Evolutionary conservation across 2,329 filamentous ascomycete species (phyloP).

Genomic region (Cladophialophora chaetospira): DNA sequence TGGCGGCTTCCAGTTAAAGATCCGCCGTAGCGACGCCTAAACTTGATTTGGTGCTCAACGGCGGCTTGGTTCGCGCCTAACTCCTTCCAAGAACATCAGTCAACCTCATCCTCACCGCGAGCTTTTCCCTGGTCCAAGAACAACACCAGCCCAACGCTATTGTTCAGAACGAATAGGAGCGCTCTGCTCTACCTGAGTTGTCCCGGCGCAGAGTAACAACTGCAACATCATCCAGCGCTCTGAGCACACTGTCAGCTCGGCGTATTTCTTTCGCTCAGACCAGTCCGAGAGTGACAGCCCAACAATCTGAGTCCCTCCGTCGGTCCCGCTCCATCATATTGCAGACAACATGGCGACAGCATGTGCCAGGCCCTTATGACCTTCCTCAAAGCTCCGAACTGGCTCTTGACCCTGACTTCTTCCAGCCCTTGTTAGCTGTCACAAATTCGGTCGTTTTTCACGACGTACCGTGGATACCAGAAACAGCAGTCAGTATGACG

Average conservation of each 20-base stretch:
- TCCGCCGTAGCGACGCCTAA: not conserved
- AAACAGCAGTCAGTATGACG: conserved; percentile 3
- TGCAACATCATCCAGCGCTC: conserved; percentile 9
- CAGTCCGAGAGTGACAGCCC: not conserved
- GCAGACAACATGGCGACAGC: not conserved
- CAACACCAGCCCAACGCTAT: not conserved
- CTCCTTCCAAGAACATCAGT: not conserved
- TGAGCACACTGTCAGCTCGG: conserved; percentile 10
- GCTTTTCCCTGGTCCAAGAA: conserved; percentile 9
- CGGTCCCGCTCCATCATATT: not conserved
- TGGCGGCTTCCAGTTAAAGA: not conserved
- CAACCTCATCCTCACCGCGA: not conserved
- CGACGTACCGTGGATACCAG: not conserved
- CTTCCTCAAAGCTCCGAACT: not conserved
- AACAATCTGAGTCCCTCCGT: not conserved
- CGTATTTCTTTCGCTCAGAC: conserved; percentile 1
- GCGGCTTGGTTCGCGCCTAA: not conserved
- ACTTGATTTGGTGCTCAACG: not conserved
- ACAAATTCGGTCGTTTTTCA: too few relatives aligned
- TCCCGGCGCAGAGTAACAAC: too few relatives aligned
- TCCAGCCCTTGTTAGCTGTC: too few relatives aligned
- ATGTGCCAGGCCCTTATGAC: not conserved
- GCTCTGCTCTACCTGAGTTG: not conserved
- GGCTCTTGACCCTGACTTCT: not conserved
- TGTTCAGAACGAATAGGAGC: conserved; percentile 9